These are phyloP conservation scores for Hymenoscyphus albidus DNA, from an alignment of 2,329 filamentous ascomycete species.

Conservation along the genomic window DNA sequence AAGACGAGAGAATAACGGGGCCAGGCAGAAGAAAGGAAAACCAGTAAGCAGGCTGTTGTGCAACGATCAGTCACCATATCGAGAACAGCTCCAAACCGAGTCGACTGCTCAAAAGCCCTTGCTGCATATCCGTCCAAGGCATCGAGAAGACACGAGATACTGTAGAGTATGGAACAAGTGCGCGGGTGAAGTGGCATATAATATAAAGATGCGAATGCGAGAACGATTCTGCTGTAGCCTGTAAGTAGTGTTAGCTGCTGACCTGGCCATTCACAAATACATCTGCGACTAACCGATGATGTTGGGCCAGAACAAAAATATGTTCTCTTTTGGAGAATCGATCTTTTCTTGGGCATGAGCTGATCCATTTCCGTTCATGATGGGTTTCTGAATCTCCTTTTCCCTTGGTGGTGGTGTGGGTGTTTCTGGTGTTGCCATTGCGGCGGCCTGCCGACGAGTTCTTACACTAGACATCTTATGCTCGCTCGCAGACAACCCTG, in stretches of 20 bases:
- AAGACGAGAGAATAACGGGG: slow-evolving; percentile 92
- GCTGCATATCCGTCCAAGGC: slow-evolving; percentile 94
- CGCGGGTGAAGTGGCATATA: slow-evolving; percentile 99
- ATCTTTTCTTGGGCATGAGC: slow-evolving; percentile 37
- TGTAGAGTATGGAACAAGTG: slow-evolving; percentile 88
- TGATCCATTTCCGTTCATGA: slow-evolving; percentile 46
- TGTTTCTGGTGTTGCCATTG: slow-evolving; percentile 21
- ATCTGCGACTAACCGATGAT: slow-evolving; percentile 61
- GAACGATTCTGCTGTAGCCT: slow-evolving; percentile 75
- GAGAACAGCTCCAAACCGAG: slow-evolving; percentile 90
- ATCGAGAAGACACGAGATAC: slow-evolving; percentile 89
- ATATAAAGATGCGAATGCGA: slow-evolving; percentile 88
- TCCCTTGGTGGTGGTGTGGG: slow-evolving; percentile 21
- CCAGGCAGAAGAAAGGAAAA: slow-evolving; percentile 92
- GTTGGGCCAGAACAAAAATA: slow-evolving; percentile 79
- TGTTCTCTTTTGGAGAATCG: slow-evolving; percentile 58
- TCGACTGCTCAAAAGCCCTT: slow-evolving; percentile 81
- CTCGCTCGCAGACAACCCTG: neutral
- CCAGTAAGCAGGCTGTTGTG: slow-evolving; percentile 89
- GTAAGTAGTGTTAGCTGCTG: slow-evolving; percentile 20
- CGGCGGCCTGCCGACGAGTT: slow-evolving; percentile 33
- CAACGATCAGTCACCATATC: slow-evolving; percentile 99
- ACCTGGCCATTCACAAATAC: neutral
- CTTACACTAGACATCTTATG: slow-evolving; percentile 33
- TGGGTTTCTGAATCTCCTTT: slow-evolving; percentile 15